Conservation (phyloP, 1,284 basidiomycete genomes). For the Boletus sp. region DNA sequence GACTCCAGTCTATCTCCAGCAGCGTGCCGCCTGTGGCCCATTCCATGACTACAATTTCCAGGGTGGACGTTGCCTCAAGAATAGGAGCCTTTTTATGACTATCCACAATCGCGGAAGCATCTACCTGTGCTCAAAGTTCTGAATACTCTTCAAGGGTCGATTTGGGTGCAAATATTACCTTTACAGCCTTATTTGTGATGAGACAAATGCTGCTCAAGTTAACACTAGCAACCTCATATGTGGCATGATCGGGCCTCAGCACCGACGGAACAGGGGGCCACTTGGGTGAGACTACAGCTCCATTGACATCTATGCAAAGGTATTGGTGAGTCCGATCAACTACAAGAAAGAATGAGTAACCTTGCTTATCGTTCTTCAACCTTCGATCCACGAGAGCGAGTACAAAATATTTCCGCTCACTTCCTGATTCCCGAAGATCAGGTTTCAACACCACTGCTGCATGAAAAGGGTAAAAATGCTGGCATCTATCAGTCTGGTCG, state of each 20-base stretch:
- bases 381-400: slow-evolving; percentile 72
- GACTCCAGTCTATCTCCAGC: slow-evolving; percentile 82
- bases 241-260: slow-evolving; percentile 48
- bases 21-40: slow-evolving; percentile 50
- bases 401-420: slow-evolving; percentile 62
- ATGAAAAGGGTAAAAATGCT: slow-evolving; percentile 78
- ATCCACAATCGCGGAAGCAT: slow-evolving; percentile 65
- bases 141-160: not conserved
- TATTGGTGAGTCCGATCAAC: not conserved
- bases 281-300: slow-evolving; percentile 60
- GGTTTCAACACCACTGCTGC: slow-evolving; percentile 76
- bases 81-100: slow-evolving; percentile 62
- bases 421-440: slow-evolving; percentile 51
- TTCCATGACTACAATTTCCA: slow-evolving; percentile 53
- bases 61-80: slow-evolving; percentile 44
- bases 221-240: slow-evolving; percentile 70
- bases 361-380: slow-evolving; percentile 53
- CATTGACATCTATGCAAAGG: slow-evolving; percentile 51
- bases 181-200: slow-evolving; percentile 68
- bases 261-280: slow-evolving; percentile 65
- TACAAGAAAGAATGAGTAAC: slow-evolving; percentile 25
- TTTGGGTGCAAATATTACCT: slow-evolving; percentile 46
- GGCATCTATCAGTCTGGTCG: slow-evolving; percentile 3
- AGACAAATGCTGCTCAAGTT: slow-evolving; percentile 75
- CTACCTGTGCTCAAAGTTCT: slow-evolving; percentile 47